phyloP scores from a whole-genome alignment of 495 filamentous ascomycete genomes.

The Physcia stellaris region DNA sequence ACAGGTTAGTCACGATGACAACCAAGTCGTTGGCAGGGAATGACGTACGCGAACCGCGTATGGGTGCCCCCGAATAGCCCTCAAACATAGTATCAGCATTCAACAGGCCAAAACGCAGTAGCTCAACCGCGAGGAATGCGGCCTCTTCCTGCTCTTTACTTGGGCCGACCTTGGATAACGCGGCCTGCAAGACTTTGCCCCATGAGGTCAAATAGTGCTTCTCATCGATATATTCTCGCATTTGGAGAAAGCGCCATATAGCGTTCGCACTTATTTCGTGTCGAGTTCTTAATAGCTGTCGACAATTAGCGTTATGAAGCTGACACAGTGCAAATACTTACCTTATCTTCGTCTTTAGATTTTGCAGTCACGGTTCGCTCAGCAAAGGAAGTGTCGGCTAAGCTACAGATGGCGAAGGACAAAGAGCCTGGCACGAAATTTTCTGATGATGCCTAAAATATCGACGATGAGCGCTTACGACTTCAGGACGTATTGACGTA shows the following conservation, averaged over 20 bases:
- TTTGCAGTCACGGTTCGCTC: conserved; percentile 44
- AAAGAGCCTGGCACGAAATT: conserved; percentile 22
- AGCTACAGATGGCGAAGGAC: conserved; percentile 34
- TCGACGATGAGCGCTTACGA: no score
- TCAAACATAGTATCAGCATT: conserved; percentile 47
- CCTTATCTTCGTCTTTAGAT: conserved; percentile 23
- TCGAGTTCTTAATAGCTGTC: conserved; percentile 37
- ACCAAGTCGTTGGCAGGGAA: conserved; percentile 2
- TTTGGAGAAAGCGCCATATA: conserved; percentile 76
- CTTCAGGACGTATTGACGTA: no score
- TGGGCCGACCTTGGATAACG: conserved; percentile 46
- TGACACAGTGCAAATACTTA: not conserved
- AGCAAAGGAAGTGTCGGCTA: conserved; percentile 52
- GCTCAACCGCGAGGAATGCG: conserved; percentile 65
- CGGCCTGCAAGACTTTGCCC: conserved; percentile 64
- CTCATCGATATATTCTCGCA: conserved; percentile 71
- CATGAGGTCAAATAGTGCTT: conserved; percentile 70
- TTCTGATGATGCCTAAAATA: conserved; percentile 4
- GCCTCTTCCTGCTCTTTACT: conserved; percentile 43
- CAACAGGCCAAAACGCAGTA: conserved; percentile 64
- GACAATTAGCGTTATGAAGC: conserved; percentile 14
- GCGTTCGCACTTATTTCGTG: conserved; percentile 66
- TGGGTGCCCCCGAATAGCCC: conserved; percentile 43
- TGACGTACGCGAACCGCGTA: conserved; percentile 39
- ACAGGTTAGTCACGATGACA: not conserved